Conservation (phyloP, 495 filamentous ascomycete genomes). For the Aspergillus olivimuriae region DNA sequence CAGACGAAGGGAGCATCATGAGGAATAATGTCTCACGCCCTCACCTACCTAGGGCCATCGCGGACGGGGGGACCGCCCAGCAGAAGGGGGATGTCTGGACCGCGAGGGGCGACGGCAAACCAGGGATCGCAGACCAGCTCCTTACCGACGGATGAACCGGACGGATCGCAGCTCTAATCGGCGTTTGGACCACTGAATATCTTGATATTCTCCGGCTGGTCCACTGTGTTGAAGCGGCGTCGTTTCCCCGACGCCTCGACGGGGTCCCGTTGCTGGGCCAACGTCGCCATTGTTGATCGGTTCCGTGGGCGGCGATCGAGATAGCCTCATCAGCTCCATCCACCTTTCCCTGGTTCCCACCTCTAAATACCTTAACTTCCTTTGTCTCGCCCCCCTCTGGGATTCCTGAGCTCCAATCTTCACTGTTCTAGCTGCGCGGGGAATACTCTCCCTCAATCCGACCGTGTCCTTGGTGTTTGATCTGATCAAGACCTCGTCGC, state of each 20-base stretch:
- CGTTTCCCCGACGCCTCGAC: constrained; percentile 31
- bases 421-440: constrained; percentile 1
- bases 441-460: background rate
- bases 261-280: constrained; percentile 35
- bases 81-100: constrained; percentile 9
- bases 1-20: constrained; percentile 15
- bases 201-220: constrained; percentile 6
- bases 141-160: constrained; percentile 14
- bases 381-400: constrained; percentile 19
- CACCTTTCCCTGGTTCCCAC: constrained; percentile 24
- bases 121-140: constrained; percentile 12
- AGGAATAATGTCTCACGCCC: constrained; percentile 19
- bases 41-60: no score
- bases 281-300: constrained; percentile 41
- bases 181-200: constrained; percentile 6
- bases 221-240: constrained; percentile 13
- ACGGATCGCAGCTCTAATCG: constrained; percentile 15
- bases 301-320: constrained; percentile 36
- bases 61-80: no score
- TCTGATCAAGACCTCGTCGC: background rate
- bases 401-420: constrained; percentile 8
- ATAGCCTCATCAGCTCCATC: constrained; percentile 28
- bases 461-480: background rate
- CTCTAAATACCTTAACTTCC: constrained; percentile 27
- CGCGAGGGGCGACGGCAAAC: constrained; percentile 4